phyloP scores from a whole-genome alignment of 2,329 filamentous ascomycete genomes.

The Aspergillus ibericus region DNA sequence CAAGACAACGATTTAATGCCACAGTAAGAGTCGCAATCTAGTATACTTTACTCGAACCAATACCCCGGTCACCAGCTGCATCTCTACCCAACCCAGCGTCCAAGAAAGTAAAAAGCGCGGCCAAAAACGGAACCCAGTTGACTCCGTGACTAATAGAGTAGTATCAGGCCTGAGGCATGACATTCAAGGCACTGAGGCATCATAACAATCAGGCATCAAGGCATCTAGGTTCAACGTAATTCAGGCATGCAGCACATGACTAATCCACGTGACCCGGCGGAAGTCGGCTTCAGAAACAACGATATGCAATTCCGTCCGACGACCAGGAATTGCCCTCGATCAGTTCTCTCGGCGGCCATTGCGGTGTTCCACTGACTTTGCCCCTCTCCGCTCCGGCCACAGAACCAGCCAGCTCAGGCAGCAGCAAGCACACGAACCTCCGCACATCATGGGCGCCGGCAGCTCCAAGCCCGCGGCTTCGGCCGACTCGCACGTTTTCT shows the following conservation, averaged over 20 bases:
- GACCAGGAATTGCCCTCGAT: conserved; percentile 17
- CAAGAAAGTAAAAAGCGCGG: neutral
- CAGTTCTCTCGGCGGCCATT: conserved; percentile 6
- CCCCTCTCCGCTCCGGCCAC: neutral
- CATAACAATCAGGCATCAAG: neutral
- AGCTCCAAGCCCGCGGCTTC: conserved; percentile 60
- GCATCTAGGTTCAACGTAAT: neutral
- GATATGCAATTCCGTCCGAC: conserved; percentile 19
- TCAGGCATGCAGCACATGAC: conserved; percentile 6
- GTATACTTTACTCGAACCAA: neutral
- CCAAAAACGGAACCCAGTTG: neutral
- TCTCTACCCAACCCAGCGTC: neutral
- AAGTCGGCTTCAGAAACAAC: conserved; percentile 22
- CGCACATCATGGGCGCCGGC: conserved; percentile 58
- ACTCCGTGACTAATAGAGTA: neutral
- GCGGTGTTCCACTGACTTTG: neutral
- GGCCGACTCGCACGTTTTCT: conserved; percentile 58
- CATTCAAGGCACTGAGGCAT: neutral
- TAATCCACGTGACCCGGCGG: conserved; percentile 24
- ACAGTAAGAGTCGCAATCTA: neutral
- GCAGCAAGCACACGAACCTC: neutral
- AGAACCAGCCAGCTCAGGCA: neutral
- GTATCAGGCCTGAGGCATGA: neutral
- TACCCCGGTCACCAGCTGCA: neutral
- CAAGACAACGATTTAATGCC: neutral